Base-by-base conservation (phyloP, 805 yeast genomes). In the Ascoidea asiatica region DNA sequence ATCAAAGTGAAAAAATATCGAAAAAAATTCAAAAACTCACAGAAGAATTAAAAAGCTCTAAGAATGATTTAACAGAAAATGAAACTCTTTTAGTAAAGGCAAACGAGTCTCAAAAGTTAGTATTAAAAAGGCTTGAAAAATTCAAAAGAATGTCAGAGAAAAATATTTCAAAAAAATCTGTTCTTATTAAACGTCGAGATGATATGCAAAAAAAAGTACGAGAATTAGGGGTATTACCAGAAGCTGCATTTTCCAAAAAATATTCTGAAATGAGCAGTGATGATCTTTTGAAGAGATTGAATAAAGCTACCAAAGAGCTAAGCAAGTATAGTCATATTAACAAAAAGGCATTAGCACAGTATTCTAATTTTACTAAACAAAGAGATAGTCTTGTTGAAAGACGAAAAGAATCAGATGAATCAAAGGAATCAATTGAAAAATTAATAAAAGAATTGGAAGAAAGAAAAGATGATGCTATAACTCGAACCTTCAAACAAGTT, bases 271-370 rank as follows among this genome's bases (percentile, higher is more conserved):
- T 64, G 18, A 56, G 64, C 2, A 75, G 86, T 8, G 77, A 74
- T 37, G 67, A 70, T 5, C 59, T 89, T 29, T 59, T 84, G 42
- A 53, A 59, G 15, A 64, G 70, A 44, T 66, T 87, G 48, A 77
- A 74, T 43, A 61, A 61, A 21, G 72, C 76, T 5, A 75, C 79
- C 38, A 73, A 72, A 35, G 73, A 72, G 22, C 63, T 90, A 37
- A 72, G 75, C 39, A 69, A 74, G 52, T 81, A 75, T 57, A 73
- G 75, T 20, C 94, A 87, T 58, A 83, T 92, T 42, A 90, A 90
- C 63, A 83, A 82, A 57, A 85, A 87, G 55, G 96, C 97, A 0
- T 66, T 83, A 51, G 97, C 89, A 53, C 95, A 89, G 56, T 85
- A 72, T 56, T 63, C 70, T 42, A 77, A 75, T 38, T 88, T 87